These are phyloP conservation scores for Erodium maritimum DNA, from an alignment of 345 rosid genomes.

Conservation along the genomic window DNA sequence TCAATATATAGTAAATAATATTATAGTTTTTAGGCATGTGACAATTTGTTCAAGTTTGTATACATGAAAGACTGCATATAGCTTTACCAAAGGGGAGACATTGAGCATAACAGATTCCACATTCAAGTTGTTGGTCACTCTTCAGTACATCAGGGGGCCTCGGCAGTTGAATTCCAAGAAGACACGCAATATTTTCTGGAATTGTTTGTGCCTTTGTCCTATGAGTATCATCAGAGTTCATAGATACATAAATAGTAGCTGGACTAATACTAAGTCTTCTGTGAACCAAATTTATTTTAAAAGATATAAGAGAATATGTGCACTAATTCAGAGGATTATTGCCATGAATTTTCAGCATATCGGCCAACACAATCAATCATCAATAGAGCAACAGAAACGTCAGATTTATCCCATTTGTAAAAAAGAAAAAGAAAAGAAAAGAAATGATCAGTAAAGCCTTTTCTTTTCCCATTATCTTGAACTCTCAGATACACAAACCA, in stretches of 20 bases:
- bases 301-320: too few relatives aligned
- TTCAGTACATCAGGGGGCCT: conserved; percentile 20
- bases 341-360: too few relatives aligned
- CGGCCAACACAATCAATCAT: too few relatives aligned
- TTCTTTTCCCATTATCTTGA: background rate
- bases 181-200: conserved; percentile 39
- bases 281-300: background rate
- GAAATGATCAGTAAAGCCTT: background rate
- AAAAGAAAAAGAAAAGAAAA: too few relatives aligned
- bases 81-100: conserved; percentile 56
- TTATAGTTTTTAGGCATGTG: conserved; percentile 2
- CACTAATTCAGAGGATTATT: too few relatives aligned
- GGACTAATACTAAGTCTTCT: background rate
- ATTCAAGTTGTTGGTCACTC: conserved; percentile 41
- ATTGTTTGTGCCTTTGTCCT: conserved; percentile 48
- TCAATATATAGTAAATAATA: conserved; percentile 7
- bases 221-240: conserved; percentile 6
- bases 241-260: background rate
- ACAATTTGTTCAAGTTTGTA: background rate
- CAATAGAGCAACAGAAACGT: too few relatives aligned
- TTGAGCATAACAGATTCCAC: conserved; percentile 76
- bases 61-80: background rate
- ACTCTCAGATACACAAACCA: too few relatives aligned
- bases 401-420: too few relatives aligned
- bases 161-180: conserved; percentile 45